Evolutionary conservation across 139 green algal genomes (phyloP), one percentile per base, ranked within the genome.

Genomic region (Spirogloea muscicola): DNA sequence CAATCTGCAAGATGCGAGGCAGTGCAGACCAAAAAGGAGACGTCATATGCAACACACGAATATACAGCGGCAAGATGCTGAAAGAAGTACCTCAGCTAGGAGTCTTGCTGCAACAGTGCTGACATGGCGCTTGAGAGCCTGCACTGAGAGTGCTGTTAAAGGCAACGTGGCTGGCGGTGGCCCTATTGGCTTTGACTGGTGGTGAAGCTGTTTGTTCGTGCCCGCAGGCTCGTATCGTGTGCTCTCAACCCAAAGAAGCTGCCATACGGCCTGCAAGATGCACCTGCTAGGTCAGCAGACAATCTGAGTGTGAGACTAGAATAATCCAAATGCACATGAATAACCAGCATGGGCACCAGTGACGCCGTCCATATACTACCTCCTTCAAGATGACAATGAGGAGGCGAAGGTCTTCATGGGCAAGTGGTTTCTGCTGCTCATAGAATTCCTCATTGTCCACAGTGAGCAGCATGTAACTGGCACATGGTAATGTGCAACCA

Each of bases 401-500:
- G 4, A 72, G 31, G 48, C 39, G 10, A 3, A 62, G 61, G 39
- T 72, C 63, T 3, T 38, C 27, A 16, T 62, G 49, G 25, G 63
- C 34, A 38, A 72, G 3, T 3, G 63, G 63, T 16, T 27, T 25
- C 29, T 61, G 25, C 9, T 3, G 16, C 27, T 72, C 63, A 36
- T 72, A 72, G 39, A 72, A 72, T 40, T 72, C 63, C 7, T 72
- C 63, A 13, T 72, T 63, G 33, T 72, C 63, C 33, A 33, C 61
- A 10, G 63, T 72, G 33, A 61, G n/a, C 63, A 72, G 39, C 7
- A 72, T 33, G 36, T 44, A 72, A 40, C 63, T 72, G 63, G 37
- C 27, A 69, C 60, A 62, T 33, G 16, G 31, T 65, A 46, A 13
- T 16, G 13, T 65, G 57, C 31, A 65, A n/a, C n/a, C n/a, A n/a